Evolutionary conservation across 768 basidiomycete genomes (phyloP), one percentile per base, ranked within the genome.

Genomic region (Tulasnella sp.): DNA sequence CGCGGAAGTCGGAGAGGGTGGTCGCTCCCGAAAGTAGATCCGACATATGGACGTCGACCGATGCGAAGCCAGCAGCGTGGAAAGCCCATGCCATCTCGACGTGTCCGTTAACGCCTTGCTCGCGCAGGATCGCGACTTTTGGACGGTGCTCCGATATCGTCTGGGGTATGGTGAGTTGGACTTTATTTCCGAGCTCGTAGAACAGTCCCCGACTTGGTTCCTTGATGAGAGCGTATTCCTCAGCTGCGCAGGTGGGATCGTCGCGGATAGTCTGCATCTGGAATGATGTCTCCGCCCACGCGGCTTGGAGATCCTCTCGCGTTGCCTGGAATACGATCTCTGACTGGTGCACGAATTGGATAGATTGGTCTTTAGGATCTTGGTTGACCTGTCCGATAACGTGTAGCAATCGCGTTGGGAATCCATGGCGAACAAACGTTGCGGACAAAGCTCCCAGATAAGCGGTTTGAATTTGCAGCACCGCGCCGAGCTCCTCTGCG

Each of bases 51-150:
- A 98, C 93, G 78, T 99, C 97, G 69, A 98, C 84, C 9, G 96
- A 90, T 76, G 93, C 90, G 79, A 99, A 99, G 11, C 97, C 97
- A 9, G 95, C 95, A 2, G 87, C 90, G 7, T 89, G 85, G 83
- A 99, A 98, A 34, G 95, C 87, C 94, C 95, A 99, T 1, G 91
- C 97, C 97, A 99, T 98, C 82, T 99, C 97, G 36, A 92, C 83
- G 66, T 98, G 95, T 2, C 97, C 97, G 79, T 99, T 99, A 73
- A 98, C 95, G 74, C 97, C 97, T 78, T 98, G 97, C 80, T 99
- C 97, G 66, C 97, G 90, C 36, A 99, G 85, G 76, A 99, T 94
- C 29, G 95, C 96, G 35, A 99, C 92, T 78, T 88, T 90, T 8
- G 97, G 97, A 0, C 90, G 88, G 66, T 79, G 80, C 9, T 36